Percentiles rank a stretch among this genome's conserved stretches.
Conservation (phyloP, 352 stramenopile genomes). For the Globisporangium takayamanum region DNA sequence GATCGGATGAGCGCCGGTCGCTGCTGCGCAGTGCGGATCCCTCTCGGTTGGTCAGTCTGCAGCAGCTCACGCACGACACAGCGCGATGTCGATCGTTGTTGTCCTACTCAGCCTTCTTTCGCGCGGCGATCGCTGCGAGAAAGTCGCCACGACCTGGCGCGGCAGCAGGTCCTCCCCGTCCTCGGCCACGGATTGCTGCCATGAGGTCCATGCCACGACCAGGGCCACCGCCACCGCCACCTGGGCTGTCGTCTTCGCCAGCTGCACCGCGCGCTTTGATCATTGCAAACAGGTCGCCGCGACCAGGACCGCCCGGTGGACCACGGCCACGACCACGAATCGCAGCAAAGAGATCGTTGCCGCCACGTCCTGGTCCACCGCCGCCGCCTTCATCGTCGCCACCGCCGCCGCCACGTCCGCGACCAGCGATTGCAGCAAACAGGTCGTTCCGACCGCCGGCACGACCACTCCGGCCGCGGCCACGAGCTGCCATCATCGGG, state of each 20-base stretch:
- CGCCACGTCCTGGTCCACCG: slow-evolving; percentile 11
- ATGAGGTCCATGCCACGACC: slow-evolving; percentile 40
- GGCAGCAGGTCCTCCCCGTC: slow-evolving; percentile 20
- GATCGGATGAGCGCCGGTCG: neutral
- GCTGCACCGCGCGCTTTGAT: slow-evolving; percentile 43
- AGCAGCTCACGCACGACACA: no score
- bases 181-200: slow-evolving; percentile 46
- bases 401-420: slow-evolving; percentile 38
- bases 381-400: slow-evolving; percentile 30
- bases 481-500: slow-evolving; percentile 33
- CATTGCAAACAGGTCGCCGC: slow-evolving; percentile 56
- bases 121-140: slow-evolving; percentile 47
- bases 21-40: neutral
- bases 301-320: slow-evolving; percentile 32
- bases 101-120: slow-evolving; percentile 42
- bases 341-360: slow-evolving; percentile 30
- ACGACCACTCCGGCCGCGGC: slow-evolving; percentile 29
- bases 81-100: neutral
- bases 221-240: slow-evolving; percentile 21
- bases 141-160: slow-evolving; percentile 36
- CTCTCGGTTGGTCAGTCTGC: neutral
- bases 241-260: slow-evolving; percentile 18
- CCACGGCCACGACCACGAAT: slow-evolving; percentile 40
- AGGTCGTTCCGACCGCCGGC: slow-evolving; percentile 24
- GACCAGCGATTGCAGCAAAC: slow-evolving; percentile 46